Evolutionary conservation across 2,329 filamentous ascomycete genomes (phyloP), one percentile per base, ranked within the genome.

Genomic region (Podosphaera fusca): DNA sequence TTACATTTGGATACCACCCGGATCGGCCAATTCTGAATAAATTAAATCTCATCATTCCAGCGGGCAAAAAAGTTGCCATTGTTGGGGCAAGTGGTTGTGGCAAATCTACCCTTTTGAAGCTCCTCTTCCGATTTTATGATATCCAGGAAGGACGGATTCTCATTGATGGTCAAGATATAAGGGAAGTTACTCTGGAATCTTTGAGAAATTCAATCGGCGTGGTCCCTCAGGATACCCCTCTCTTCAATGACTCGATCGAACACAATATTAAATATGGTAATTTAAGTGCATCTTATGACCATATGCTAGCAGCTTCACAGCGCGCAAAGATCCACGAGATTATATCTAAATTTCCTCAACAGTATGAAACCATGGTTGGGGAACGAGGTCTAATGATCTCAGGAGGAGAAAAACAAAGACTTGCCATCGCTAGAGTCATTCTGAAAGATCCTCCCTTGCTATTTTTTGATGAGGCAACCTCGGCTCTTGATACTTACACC

Each of bases 311-410:
- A 35, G 92, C 87, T 0, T 88, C 92, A 1, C 80, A 82, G 65
- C 78, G 87, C 56, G 90, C 92, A 1, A 81, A 82, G 58, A 87
- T 98, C 58, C 84, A 95, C 69, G 82, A 92, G 50, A 87, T 84
- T 55, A 83, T 95, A 59, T 73, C 78, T 57, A 74, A 73, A n/a
- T 82, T 94, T 67, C 87, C 87, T 0, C 83, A 89, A n/a, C 87
- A 87, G 14, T 95, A 96, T 68, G 71, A 82, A 30, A 96, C 92
- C 29, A 88, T 84, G 69, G 92, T 96, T 33, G 90, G 90, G 56
- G 90, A 95, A 72, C 79, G 90, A 52, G 89, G 89, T 1, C 82
- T 95, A 79, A 95, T 95, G 89, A 95, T 95, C 50, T 94, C 86
- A 0, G 89, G 87, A 2, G 89, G 89, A 36, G 90, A 95, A 72